Evolutionary conservation across 2,329 filamentous ascomycete genomes (phyloP).

Genomic region (Drechslerella dactyloides): DNA sequence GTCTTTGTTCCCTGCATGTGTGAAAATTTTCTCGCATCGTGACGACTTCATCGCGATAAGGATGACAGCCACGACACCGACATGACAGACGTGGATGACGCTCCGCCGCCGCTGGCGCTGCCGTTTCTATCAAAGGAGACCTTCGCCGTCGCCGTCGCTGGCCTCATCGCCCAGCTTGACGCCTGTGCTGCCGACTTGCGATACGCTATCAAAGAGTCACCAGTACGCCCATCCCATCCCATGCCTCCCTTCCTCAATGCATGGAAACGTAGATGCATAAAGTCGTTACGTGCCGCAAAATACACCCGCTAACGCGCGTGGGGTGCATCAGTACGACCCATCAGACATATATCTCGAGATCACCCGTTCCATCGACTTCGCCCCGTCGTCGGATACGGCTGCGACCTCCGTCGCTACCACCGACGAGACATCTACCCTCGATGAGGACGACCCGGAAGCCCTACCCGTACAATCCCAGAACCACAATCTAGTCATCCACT

Average conservation of each 20-base stretch:
- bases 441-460: constrained; percentile 35
- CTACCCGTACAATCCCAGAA: background rate
- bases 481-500: constrained; percentile 3
- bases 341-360: constrained; percentile 41
- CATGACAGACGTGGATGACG: constrained; percentile 3
- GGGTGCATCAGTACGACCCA: constrained; percentile 21
- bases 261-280: background rate
- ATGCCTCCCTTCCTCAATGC: background rate
- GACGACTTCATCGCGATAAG: background rate
- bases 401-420: background rate
- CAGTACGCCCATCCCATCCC: constrained; percentile 15
- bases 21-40: background rate
- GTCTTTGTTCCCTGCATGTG: too few relatives aligned
- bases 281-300: background rate
- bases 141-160: constrained; percentile 24
- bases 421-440: constrained; percentile 16
- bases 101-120: constrained; percentile 1
- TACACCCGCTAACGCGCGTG: background rate
- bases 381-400: background rate
- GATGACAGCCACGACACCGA: background rate
- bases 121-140: constrained; percentile 29
- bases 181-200: constrained; percentile 12
- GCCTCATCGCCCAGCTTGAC: constrained; percentile 27
- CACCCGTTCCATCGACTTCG: background rate
- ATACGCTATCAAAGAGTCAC: constrained; percentile 30